Conservation (phyloP, 1,284 basidiomycete genomes). For the Heterobasidion occidentale region DNA sequence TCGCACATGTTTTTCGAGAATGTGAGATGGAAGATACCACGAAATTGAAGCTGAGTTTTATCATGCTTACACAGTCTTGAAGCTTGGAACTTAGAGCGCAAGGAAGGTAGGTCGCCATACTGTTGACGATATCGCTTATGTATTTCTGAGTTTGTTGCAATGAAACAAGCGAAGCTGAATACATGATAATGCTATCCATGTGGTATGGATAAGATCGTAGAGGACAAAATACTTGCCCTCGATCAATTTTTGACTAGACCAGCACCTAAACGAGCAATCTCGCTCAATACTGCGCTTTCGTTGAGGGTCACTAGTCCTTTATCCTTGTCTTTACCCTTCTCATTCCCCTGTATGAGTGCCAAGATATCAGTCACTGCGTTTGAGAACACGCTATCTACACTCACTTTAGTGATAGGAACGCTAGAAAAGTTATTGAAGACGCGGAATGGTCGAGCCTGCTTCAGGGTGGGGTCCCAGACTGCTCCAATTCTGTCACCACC, state of each 20-base stretch:
- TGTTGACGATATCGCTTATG: too few relatives aligned
- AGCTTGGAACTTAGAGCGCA: too few relatives aligned
- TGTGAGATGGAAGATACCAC: too few relatives aligned
- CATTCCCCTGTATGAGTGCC: slow-evolving; percentile 1
- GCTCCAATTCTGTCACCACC: slow-evolving; percentile 80
- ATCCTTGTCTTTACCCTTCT: slow-evolving; percentile 40
- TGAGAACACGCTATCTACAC: neutral
- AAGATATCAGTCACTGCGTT: neutral
- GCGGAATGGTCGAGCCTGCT: slow-evolving; percentile 58
- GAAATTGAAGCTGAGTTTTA: too few relatives aligned
- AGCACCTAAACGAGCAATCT: slow-evolving; percentile 74
- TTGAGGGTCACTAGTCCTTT: slow-evolving; percentile 71
- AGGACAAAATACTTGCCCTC: too few relatives aligned
- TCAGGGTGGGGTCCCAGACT: slow-evolving; percentile 79
- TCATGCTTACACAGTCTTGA: too few relatives aligned
- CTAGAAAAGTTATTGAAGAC: slow-evolving; percentile 80
- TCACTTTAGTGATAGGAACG: slow-evolving; percentile 36
- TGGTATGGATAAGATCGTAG: too few relatives aligned
- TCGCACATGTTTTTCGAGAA: too few relatives aligned
- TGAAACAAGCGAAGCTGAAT: too few relatives aligned
- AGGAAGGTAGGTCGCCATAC: too few relatives aligned
- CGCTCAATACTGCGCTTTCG: slow-evolving; percentile 58
- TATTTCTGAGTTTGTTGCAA: too few relatives aligned
- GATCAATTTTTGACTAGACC: slow-evolving; percentile 48
- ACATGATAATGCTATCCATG: too few relatives aligned